Conservation (phyloP, 2,329 filamentous ascomycete genomes). For the Gaeumannomyces tritici region DNA sequence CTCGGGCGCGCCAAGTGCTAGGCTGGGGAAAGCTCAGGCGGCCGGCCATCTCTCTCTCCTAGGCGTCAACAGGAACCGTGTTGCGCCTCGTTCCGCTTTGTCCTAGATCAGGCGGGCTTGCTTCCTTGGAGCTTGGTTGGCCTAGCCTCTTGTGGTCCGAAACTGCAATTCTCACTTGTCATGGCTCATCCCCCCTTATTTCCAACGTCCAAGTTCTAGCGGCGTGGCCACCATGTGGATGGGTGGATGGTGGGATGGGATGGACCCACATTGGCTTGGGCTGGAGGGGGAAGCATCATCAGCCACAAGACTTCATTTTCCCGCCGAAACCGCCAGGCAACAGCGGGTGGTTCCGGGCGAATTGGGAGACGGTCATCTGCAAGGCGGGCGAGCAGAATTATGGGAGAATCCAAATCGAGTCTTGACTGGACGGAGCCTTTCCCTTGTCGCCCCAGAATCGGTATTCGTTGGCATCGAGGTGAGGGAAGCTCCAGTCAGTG, state of each 20-base stretch:
- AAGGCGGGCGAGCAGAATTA: not conserved
- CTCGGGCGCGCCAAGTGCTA: not conserved
- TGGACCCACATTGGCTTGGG: not conserved
- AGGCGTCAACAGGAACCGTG: no score
- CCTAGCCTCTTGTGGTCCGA: not conserved
- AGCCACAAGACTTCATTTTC: not conserved
- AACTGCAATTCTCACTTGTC: not conserved
- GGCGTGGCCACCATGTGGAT: no score
- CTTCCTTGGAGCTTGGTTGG: not conserved
- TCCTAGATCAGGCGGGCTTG: not conserved
- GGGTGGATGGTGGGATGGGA: no score
- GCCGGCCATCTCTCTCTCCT: no score
- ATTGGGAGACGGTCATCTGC: not conserved
- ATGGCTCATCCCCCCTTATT: not conserved
- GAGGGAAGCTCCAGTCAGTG: not conserved
- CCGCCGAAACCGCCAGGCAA: not conserved
- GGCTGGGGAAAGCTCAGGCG: not conserved
- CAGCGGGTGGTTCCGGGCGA: not conserved
- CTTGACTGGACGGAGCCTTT: no score
- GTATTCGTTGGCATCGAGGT: not conserved
- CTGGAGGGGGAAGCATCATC: not conserved
- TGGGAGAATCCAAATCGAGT: not conserved
- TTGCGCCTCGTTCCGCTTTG: not conserved
- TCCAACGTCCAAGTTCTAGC: not conserved
- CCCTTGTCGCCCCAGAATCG: not conserved